phyloP scores from a whole-genome alignment of 495 filamentous ascomycete genomes.

The Penicillium angulare region DNA sequence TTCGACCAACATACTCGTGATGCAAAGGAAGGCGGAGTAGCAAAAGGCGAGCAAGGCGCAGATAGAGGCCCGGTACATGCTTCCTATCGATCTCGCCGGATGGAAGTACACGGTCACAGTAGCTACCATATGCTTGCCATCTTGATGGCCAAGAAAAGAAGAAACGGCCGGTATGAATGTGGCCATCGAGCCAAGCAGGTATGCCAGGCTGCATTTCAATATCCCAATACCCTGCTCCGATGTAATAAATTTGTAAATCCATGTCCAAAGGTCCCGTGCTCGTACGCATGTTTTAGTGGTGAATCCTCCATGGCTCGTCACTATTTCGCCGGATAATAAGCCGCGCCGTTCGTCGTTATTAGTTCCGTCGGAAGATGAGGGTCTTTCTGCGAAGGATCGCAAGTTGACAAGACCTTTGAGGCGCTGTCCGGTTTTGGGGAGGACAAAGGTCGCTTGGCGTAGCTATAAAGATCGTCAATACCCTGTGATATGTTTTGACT shows the following conservation, averaged over 20 bases:
- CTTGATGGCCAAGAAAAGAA: slow-evolving; percentile 72
- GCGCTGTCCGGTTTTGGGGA: slow-evolving; percentile 52
- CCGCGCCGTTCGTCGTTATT: slow-evolving; percentile 39
- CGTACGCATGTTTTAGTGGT: slow-evolving; percentile 10
- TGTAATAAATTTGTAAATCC: slow-evolving; percentile 36
- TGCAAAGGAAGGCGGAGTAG: slow-evolving; percentile 77
- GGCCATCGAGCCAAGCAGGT: slow-evolving; percentile 81
- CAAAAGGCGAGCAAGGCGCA: slow-evolving; percentile 77
- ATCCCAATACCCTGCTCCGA: slow-evolving; percentile 69
- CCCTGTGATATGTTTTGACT: not conserved
- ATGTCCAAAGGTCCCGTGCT: slow-evolving; percentile 10
- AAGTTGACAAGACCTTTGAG: slow-evolving; percentile 51
- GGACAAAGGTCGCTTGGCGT: slow-evolving; percentile 53
- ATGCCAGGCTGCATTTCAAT: slow-evolving; percentile 91
- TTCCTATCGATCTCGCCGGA: slow-evolving; percentile 84
- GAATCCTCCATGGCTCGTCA: slow-evolving; percentile 13
- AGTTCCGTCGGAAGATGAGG: slow-evolving; percentile 3
- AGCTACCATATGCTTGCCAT: slow-evolving; percentile 95
- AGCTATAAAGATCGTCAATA: slow-evolving; percentile 33
- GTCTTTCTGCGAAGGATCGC: slow-evolving; percentile 19
- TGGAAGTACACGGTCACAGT: slow-evolving; percentile 96
- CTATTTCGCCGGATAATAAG: slow-evolving; percentile 36
- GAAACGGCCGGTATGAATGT: slow-evolving; percentile 80
- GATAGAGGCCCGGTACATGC: slow-evolving; percentile 87
- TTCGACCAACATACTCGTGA: slow-evolving; percentile 84